Conservation (phyloP, 441 rosid species). For the Erysimum cheiri region DNA sequence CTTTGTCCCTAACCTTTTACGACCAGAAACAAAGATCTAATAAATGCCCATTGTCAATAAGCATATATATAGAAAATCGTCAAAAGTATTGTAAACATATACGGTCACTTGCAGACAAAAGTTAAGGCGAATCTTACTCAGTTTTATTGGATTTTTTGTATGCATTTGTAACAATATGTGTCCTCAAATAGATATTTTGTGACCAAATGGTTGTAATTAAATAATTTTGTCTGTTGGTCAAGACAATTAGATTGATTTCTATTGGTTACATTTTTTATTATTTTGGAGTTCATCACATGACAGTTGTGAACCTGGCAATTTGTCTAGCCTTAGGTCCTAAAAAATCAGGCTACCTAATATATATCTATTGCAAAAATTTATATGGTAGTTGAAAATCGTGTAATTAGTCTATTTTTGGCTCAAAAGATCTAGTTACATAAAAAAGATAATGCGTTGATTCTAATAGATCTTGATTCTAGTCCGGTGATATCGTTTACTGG, state of each 20-base stretch:
- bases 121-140: conserved; percentile 34
- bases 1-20: conserved; percentile 41
- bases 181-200: conserved; percentile 35
- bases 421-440: background rate
- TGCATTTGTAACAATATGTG: conserved; percentile 33
- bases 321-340: conserved; percentile 16
- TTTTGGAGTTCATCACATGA: conserved; percentile 37
- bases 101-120: conserved; percentile 41
- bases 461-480: conserved; percentile 8
- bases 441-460: background rate
- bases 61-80: conserved; percentile 31
- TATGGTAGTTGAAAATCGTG: conserved; percentile 5
- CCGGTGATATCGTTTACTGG: conserved; percentile 2
- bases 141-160: background rate
- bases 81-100: conserved; percentile 28
- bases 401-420: conserved; percentile 18
- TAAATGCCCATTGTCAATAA: conserved; percentile 42
- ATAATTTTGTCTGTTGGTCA: conserved; percentile 21
- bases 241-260: conserved; percentile 5
- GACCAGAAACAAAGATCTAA: conserved; percentile 41
- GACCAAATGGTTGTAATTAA: conserved; percentile 33
- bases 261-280: conserved; percentile 16
- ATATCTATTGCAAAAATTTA: background rate
- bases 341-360: background rate
- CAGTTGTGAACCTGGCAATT: conserved; percentile 36